Percentiles rank a stretch among this genome's conserved stretches.
Evolutionary conservation across 768 basidiomycete species (phyloP).

Genomic region (Serendipita indica): DNA sequence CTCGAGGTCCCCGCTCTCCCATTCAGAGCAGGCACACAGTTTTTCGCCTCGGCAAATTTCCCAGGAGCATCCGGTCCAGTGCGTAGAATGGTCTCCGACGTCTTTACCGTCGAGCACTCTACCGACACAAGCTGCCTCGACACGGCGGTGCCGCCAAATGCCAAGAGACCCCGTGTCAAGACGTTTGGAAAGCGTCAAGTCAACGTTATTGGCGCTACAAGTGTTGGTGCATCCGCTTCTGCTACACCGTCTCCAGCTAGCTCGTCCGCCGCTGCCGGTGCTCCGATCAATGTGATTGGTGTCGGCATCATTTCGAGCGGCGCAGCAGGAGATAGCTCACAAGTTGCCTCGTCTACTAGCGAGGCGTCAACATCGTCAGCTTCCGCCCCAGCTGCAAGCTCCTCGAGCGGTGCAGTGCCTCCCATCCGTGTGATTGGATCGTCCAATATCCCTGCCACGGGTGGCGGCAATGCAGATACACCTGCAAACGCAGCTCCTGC

Average conservation of each 20-base stretch:
- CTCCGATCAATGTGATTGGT: not conserved
- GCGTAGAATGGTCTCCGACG: not conserved
- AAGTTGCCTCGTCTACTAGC: not conserved
- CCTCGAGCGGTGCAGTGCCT: not conserved
- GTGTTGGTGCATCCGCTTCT: not conserved
- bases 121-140: not conserved
- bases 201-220: not conserved
- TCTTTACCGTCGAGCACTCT: not conserved
- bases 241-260: not conserved
- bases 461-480: not conserved
- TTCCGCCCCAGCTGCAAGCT: not conserved
- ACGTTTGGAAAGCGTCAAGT: constrained; percentile 6
- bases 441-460: not conserved
- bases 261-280: not conserved
- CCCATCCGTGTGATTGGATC: not conserved
- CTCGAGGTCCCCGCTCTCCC: not conserved
- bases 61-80: not conserved
- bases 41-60: constrained; percentile 5
- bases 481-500: not conserved
- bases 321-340: not conserved
- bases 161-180: not conserved
- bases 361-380: not conserved
- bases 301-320: not conserved
- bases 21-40: constrained; percentile 1
- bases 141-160: too few relatives aligned